Evolutionary conservation across 2,329 filamentous ascomycete species (phyloP), one percentile per base, ranked within the genome.

Genomic region (Paramyrothecium roridum): DNA sequence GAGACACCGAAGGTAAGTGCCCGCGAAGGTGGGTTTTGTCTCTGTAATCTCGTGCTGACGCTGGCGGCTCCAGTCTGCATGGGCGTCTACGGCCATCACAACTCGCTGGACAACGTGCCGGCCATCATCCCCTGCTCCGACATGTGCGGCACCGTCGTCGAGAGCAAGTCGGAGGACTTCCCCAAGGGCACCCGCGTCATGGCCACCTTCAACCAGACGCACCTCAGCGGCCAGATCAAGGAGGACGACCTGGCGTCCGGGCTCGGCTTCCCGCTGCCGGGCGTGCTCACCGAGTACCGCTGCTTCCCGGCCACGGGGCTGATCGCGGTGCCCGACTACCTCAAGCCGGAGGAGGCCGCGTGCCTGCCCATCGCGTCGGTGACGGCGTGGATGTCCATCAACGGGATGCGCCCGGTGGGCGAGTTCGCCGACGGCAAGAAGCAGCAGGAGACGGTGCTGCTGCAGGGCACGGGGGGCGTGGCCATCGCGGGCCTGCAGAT

Each of bases 11-110:
- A 63, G 77, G 77, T 78, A 53, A 50, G 66, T 61, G 33, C 10
- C 17, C 26, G 34, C 19, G 17, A 30, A 6, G 17, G 33, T 37
- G 33, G 33, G 16, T 16, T 8, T 37, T 37, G 8, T 16, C 8
- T 13, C n/a, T 13, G 37, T 19, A 17, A 13, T 30, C 22, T 12
- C 17, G 19, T 37, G 46, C 17, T 48, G 17, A 19, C 20, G 11
- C 16, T 23, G 17, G 26, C 26, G 26, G 26, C 26, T 3, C 1
- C 56, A 87, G 87, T 90, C 20, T 77, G 76, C 64, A 85, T 80
- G 74, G 87, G 87, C 30, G 74, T 83, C 13, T 90, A 89, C 73
- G 84, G 77, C 65, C 85, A 90, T 69, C 85, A 89, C 73, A 78
- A 80, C 61, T 76, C 78, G 3, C 71, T 84, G 48, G 57, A 68